Conservation (phyloP, 805 yeast species). For the Suhomyces canberraensis region DNA sequence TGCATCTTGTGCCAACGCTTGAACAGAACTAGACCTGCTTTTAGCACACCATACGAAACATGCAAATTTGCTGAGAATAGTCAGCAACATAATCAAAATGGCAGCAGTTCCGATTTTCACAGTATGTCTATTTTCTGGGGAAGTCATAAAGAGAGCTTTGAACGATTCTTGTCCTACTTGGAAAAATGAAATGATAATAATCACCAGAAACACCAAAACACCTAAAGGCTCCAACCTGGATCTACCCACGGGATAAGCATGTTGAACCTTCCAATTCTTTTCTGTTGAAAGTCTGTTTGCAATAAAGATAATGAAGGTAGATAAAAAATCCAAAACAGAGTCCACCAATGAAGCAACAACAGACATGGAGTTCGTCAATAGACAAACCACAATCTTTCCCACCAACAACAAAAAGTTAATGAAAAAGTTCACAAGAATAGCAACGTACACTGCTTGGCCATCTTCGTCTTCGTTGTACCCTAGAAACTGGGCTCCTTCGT, state of each 20-base stretch:
- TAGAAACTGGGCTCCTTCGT: slow-evolving; percentile 54
- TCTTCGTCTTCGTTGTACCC: slow-evolving; percentile 46
- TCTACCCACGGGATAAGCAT: slow-evolving; percentile 65
- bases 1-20: slow-evolving; percentile 81
- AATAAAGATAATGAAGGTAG: slow-evolving; percentile 67
- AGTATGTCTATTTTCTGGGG: slow-evolving; percentile 30
- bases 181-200: slow-evolving; percentile 66
- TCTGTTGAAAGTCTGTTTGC: slow-evolving; percentile 51
- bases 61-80: slow-evolving; percentile 56
- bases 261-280: slow-evolving; percentile 44
- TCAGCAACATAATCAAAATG: slow-evolving; percentile 55
- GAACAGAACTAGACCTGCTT: slow-evolving; percentile 63
- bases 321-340: slow-evolving; percentile 68
- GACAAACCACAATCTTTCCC: slow-evolving; percentile 59
- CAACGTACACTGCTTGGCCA: slow-evolving; percentile 46
- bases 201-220: slow-evolving; percentile 65
- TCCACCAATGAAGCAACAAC: slow-evolving; percentile 74
- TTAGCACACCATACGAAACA: slow-evolving; percentile 65
- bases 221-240: slow-evolving; percentile 76
- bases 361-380: slow-evolving; percentile 69
- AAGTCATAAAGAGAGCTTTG: slow-evolving; percentile 39
- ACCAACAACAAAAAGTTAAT: slow-evolving; percentile 56
- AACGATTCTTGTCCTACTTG: slow-evolving; percentile 69
- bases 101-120: slow-evolving; percentile 52
- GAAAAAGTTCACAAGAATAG: slow-evolving; percentile 61